A percentile compares a stretch with the other conserved stretches of the same genome.
Evolutionary conservation across 202 grass and related monocot genomes (phyloP).

Genomic region (Setaria viridis): DNA sequence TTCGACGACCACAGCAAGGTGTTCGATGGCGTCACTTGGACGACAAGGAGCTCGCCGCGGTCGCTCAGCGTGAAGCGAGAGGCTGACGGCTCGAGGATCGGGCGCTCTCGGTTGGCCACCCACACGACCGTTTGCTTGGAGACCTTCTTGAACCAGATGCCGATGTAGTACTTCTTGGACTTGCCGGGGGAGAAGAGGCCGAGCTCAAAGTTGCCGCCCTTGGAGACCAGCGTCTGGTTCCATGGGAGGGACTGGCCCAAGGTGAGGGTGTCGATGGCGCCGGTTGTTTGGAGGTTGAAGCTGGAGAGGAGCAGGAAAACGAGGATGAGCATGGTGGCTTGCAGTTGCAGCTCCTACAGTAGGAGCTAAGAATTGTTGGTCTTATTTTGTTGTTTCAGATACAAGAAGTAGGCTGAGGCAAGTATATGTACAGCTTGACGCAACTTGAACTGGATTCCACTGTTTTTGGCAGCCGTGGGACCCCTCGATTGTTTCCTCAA

Average conservation of each 20-base stretch:
- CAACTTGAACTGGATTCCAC: too few relatives aligned
- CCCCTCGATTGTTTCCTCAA: neutral
- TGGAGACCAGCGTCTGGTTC: constrained; percentile 70
- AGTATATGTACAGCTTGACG: neutral
- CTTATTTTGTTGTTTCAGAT: constrained; percentile 1
- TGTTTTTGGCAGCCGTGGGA: neutral
- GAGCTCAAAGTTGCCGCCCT: constrained; percentile 70
- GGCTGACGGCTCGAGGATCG: constrained; percentile 44
- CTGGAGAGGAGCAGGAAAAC: constrained; percentile 43
- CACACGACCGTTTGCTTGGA: constrained; percentile 55
- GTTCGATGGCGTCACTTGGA: constrained; percentile 42
- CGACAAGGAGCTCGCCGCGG: constrained; percentile 57
- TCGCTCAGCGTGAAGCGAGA: constrained; percentile 52
- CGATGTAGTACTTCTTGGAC: constrained; percentile 62
- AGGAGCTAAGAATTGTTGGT: neutral
- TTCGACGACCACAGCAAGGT: constrained; percentile 46
- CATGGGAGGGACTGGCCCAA: constrained; percentile 60
- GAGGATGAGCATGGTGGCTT: constrained; percentile 37
- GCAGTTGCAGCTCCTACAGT: neutral
- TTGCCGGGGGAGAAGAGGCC: constrained; percentile 68
- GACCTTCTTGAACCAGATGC: constrained; percentile 82
- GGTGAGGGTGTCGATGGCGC: constrained; percentile 57
- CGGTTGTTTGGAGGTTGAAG: constrained; percentile 31
- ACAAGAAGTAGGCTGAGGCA: neutral
- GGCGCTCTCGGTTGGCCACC: constrained; percentile 69